These are phyloP conservation scores for Globisporangium perplexum DNA, from an alignment of 352 stramenopile genomes.

Conservation along the genomic window DNA sequence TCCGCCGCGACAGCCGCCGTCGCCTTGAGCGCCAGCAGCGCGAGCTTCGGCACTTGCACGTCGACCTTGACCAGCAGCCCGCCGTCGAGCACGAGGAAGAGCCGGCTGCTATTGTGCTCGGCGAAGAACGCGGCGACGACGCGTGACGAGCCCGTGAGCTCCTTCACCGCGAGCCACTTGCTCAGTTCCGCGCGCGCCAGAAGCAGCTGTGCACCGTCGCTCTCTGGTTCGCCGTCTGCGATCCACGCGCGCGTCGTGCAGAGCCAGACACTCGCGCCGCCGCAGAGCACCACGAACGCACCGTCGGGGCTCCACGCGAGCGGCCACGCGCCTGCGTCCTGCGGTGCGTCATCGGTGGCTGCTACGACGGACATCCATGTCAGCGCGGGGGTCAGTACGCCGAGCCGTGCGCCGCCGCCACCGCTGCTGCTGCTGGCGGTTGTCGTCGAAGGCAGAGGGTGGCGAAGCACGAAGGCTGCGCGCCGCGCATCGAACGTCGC, in stretches of 20 bases:
- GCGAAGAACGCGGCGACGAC: slow-evolving; percentile 42
- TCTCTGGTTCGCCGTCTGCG: background rate
- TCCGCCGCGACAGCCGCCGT: background rate
- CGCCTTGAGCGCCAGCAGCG: slow-evolving; percentile 26
- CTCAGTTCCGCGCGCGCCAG: slow-evolving; percentile 27
- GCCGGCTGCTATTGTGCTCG: slow-evolving; percentile 19
- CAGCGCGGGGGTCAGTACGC: background rate
- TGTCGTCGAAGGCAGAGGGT: background rate
- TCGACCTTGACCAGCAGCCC: slow-evolving; percentile 37
- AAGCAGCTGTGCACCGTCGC: slow-evolving; percentile 4
- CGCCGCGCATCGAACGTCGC: slow-evolving; percentile 16
- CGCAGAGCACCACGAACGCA: slow-evolving; percentile 41
- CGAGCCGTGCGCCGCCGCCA: background rate
- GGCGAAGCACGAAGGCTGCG: slow-evolving; percentile 26
- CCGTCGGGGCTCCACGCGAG: slow-evolving; percentile 53
- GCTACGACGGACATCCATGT: background rate
- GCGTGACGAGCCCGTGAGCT: slow-evolving; percentile 7
- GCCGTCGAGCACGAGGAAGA: slow-evolving; percentile 39
- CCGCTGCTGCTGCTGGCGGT: background rate
- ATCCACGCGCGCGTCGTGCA: slow-evolving; percentile 32
- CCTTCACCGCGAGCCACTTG: slow-evolving; percentile 31
- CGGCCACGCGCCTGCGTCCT: slow-evolving; percentile 11
- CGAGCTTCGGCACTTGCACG: slow-evolving; percentile 43
- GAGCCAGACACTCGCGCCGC: slow-evolving; percentile 37
- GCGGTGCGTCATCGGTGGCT: background rate